Conservation (phyloP, 2,329 filamentous ascomycete genomes). For the Neobulgaria alba region DNA sequence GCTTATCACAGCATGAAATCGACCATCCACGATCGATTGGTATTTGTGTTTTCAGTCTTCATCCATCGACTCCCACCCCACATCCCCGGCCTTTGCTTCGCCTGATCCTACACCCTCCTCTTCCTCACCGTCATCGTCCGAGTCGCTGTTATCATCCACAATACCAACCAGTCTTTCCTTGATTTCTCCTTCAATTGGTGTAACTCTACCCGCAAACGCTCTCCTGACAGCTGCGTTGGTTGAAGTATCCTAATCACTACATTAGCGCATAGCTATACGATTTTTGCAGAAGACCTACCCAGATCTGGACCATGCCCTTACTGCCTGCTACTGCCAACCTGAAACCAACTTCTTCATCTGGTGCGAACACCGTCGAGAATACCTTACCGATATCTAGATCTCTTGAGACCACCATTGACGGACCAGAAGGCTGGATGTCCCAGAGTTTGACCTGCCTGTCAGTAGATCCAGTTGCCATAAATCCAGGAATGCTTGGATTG, state of each 20-base stretch:
- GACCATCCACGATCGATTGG: not conserved
- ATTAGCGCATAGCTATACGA: constrained; percentile 6
- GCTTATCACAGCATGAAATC: no score
- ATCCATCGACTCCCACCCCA: constrained; percentile 46
- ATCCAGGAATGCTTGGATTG: constrained; percentile 83
- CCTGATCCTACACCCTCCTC: constrained; percentile 37
- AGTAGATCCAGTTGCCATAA: constrained; percentile 85
- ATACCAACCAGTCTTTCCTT: constrained; percentile 74
- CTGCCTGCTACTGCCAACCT: constrained; percentile 88
- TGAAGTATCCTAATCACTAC: constrained; percentile 35
- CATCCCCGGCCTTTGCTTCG: constrained; percentile 34
- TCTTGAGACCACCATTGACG: constrained; percentile 82
- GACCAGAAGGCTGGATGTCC: constrained; percentile 76
- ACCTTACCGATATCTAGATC: constrained; percentile 93
- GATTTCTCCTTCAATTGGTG: constrained; percentile 50
- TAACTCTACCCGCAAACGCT: constrained; percentile 69
- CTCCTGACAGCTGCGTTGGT: constrained; percentile 83
- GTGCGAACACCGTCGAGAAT: constrained; percentile 84
- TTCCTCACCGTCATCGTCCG: constrained; percentile 48
- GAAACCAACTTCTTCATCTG: constrained; percentile 85
- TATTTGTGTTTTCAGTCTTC: constrained; percentile 47
- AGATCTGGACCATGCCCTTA: constrained; percentile 85
- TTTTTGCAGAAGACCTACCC: constrained; percentile 49
- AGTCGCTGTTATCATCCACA: constrained; percentile 55
- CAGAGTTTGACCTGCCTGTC: constrained; percentile 96